A percentile compares a stretch with the other conserved stretches of the same genome.
These are phyloP conservation scores for Fomitopsis pinicola DNA, from an alignment of 1,284 basidiomycete genomes.

Conservation along the genomic window DNA sequence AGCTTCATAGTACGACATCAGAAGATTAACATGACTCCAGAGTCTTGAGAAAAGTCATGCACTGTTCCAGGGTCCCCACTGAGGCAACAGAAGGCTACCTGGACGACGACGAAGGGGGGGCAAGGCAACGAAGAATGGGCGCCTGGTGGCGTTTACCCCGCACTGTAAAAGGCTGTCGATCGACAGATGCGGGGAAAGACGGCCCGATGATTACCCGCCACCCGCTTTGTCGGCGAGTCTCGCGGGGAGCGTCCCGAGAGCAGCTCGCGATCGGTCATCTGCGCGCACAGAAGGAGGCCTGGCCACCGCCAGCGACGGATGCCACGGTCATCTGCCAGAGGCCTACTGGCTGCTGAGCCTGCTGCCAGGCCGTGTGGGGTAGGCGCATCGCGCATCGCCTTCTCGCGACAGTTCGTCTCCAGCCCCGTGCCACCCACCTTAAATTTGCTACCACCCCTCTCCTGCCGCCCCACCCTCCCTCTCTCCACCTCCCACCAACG, in stretches of 20 bases:
- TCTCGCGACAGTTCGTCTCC: neutral
- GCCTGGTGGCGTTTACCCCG: neutral
- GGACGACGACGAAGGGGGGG: neutral
- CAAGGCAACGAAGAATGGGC: neutral
- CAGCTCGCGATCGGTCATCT: neutral
- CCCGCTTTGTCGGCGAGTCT: neutral
- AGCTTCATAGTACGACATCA: too few species aligned
- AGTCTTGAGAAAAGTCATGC: too few species aligned
- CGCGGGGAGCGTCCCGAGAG: neutral
- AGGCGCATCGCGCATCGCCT: neutral
- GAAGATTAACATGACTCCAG: too few species aligned
- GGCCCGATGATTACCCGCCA: constrained; percentile 1
- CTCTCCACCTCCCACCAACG: neutral
- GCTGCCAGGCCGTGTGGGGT: neutral
- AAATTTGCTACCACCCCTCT: neutral
- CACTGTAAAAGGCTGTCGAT: neutral
- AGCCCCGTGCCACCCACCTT: neutral
- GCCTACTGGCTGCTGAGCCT: neutral
- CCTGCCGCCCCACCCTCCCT: neutral
- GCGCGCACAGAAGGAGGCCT: neutral
- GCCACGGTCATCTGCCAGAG: neutral
- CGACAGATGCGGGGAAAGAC: constrained; percentile 5
- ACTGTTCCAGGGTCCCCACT: too few species aligned
- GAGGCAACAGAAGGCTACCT: too few species aligned
- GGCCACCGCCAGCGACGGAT: neutral